Percentiles rank a stretch among this genome's conserved stretches.
These are phyloP conservation scores for Dacryopinax primogenitus DNA, from an alignment of 768 basidiomycete species.

Conservation along the genomic window DNA sequence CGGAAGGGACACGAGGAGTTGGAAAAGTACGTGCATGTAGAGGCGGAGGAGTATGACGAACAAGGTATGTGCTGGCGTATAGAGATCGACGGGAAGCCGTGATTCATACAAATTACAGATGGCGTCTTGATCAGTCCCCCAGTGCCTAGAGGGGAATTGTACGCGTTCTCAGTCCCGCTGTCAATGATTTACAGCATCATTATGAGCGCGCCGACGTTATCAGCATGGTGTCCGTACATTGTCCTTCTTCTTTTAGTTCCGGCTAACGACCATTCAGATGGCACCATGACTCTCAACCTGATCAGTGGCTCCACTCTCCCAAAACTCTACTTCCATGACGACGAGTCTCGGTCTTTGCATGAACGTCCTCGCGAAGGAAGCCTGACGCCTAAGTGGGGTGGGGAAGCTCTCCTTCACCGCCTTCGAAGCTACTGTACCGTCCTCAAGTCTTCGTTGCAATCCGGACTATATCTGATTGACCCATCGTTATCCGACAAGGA, in stretches of 20 bases:
- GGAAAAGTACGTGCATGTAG: constrained; percentile 80
- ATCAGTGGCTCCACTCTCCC: constrained; percentile 76
- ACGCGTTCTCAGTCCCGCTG: constrained; percentile 89
- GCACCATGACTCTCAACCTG: constrained; percentile 78
- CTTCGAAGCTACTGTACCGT: constrained; percentile 67
- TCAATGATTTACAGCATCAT: constrained; percentile 81
- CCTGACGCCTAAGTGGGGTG: constrained; percentile 58
- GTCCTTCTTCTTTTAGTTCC: constrained; percentile 21
- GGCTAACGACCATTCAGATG: constrained; percentile 40
- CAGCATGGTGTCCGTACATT: constrained; percentile 56
- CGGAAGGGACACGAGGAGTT: constrained; percentile 74
- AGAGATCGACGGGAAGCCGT: constrained; percentile 12
- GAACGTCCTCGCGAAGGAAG: constrained; percentile 20
- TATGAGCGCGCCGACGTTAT: constrained; percentile 68
- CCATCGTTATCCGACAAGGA: constrained; percentile 89
- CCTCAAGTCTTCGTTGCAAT: constrained; percentile 72
- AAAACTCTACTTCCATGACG: constrained; percentile 91
- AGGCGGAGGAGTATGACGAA: constrained; percentile 56
- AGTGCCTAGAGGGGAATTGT: constrained; percentile 70
- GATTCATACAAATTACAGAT: constrained; percentile 34
- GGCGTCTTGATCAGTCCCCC: constrained; percentile 77
- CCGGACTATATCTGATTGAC: constrained; percentile 79
- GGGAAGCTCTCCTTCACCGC: constrained; percentile 69
- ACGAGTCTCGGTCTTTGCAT: constrained; percentile 64
- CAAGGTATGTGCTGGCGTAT: constrained; percentile 40